Evolutionary conservation across 2,329 filamentous ascomycete genomes (phyloP).

Genomic region (Neonectria ditissima): DNA sequence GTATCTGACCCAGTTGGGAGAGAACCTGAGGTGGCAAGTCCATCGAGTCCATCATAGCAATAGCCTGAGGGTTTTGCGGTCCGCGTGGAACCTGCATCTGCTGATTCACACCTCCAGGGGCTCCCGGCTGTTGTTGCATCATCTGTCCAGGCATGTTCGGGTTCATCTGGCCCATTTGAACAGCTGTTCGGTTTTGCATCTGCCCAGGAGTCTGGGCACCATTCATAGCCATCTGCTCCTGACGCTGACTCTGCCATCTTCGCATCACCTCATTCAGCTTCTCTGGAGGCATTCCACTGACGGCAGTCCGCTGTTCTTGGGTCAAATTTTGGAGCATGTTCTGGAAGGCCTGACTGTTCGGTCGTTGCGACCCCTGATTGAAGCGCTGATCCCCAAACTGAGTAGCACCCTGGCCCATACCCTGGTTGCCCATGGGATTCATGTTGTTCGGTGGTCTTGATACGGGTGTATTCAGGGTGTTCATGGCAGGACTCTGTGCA

Average conservation of each 20-base stretch:
- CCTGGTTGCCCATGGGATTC: constrained; percentile 56
- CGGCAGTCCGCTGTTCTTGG: constrained; percentile 58
- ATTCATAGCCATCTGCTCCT: constrained; percentile 50
- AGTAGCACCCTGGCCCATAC: constrained; percentile 58
- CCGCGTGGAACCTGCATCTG: constrained; percentile 46
- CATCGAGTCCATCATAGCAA: constrained; percentile 60
- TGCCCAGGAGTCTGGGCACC: constrained; percentile 47
- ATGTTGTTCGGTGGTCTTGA: constrained; percentile 58
- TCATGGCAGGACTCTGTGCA: constrained; percentile 70
- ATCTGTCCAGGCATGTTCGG: constrained; percentile 47
- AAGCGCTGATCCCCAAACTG: constrained; percentile 66
- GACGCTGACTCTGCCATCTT: constrained; percentile 59
- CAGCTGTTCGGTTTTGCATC: constrained; percentile 48
- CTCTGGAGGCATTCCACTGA: constrained; percentile 59
- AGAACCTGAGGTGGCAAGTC: constrained; percentile 57
- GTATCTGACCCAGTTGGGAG: constrained; percentile 47
- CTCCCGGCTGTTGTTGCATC: constrained; percentile 49
- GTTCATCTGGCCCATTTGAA: constrained; percentile 50
- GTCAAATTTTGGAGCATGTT: constrained; percentile 59
- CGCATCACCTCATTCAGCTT: constrained; percentile 64
- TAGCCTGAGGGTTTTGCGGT: constrained; percentile 49
- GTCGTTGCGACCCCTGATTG: constrained; percentile 63
- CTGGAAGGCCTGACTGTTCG: constrained; percentile 56
- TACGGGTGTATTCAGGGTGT: constrained; percentile 66
- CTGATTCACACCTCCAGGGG: constrained; percentile 43